Evolutionary conservation across 176 grass and related monocot species (phyloP).

Genomic region (Calamus simplicifolius): DNA sequence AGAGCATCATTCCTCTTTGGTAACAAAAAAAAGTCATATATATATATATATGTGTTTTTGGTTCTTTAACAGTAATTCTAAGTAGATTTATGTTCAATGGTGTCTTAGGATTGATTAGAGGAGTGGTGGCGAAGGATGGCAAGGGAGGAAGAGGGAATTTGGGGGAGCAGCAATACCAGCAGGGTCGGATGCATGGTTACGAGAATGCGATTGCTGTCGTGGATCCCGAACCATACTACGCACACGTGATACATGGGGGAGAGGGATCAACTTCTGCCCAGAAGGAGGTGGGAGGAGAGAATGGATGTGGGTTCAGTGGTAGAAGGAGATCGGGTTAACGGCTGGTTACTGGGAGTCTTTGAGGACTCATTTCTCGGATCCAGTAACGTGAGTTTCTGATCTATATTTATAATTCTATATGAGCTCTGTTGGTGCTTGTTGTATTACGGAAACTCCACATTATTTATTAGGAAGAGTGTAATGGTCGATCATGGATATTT

Average conservation of each 20-base stretch:
- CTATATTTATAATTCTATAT: not conserved
- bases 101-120: constrained; percentile 3
- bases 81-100: constrained; percentile 1
- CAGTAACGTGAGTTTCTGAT: constrained; percentile 38
- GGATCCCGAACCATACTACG: constrained; percentile 19
- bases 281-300: constrained; percentile 30
- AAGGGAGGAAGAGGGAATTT: constrained; percentile 13
- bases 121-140: constrained; percentile 9
- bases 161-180: constrained; percentile 22
- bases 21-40: not conserved
- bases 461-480: too few species aligned
- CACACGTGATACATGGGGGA: not conserved
- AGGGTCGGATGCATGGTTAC: constrained; percentile 1
- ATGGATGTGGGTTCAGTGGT: constrained; percentile 42
- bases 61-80: constrained; percentile 8
- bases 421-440: too few species aligned
- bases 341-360: constrained; percentile 49
- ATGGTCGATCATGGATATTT: too few species aligned
- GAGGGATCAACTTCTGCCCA: constrained; percentile 19
- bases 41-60: not conserved
- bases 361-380: constrained; percentile 58
- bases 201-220: constrained; percentile 7
- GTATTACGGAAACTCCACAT: too few species aligned
- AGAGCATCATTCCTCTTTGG: constrained; percentile 21
- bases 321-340: constrained; percentile 42